A percentile compares a stretch with the other conserved stretches of the same genome.
Evolutionary conservation across 1,284 basidiomycete genomes (phyloP).

Genomic region (Amylostereum areolatum): DNA sequence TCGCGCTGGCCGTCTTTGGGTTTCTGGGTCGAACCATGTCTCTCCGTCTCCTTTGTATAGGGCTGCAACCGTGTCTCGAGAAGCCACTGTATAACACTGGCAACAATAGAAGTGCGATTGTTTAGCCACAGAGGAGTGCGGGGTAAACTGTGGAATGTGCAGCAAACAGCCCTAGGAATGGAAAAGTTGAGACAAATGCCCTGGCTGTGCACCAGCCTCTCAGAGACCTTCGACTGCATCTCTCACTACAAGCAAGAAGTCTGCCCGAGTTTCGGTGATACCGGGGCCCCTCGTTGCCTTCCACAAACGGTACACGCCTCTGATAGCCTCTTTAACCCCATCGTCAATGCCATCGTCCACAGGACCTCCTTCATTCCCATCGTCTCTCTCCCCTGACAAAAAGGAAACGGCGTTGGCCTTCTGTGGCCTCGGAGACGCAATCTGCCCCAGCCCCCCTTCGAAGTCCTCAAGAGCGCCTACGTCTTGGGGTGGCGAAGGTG

Average conservation of each 20-base stretch:
- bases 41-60: too few species aligned
- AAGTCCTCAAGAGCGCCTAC: neutral
- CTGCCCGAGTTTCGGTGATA: conserved; percentile 12
- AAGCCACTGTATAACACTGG: too few species aligned
- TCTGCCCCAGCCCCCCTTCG: neutral
- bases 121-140: too few species aligned
- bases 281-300: conserved; percentile 20
- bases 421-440: neutral
- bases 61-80: too few species aligned
- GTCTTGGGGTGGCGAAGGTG: conserved; percentile 12
- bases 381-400: neutral
- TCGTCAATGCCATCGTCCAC: conserved; percentile 15
- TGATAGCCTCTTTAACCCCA: conserved; percentile 33
- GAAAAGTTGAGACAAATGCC: too few species aligned
- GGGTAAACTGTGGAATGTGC: too few species aligned
- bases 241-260: conserved; percentile 22
- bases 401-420: neutral
- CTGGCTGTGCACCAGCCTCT: too few species aligned
- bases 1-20: too few species aligned
- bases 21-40: too few species aligned
- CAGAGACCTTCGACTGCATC: conserved; percentile 14
- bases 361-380: neutral
- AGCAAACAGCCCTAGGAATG: too few species aligned
- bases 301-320: conserved; percentile 49
- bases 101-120: too few species aligned